A percentile compares a stretch with the other conserved stretches of the same genome.
Conservation (phyloP, 2,329 filamentous ascomycete genomes). For the Cladosporium sp. region DNA sequence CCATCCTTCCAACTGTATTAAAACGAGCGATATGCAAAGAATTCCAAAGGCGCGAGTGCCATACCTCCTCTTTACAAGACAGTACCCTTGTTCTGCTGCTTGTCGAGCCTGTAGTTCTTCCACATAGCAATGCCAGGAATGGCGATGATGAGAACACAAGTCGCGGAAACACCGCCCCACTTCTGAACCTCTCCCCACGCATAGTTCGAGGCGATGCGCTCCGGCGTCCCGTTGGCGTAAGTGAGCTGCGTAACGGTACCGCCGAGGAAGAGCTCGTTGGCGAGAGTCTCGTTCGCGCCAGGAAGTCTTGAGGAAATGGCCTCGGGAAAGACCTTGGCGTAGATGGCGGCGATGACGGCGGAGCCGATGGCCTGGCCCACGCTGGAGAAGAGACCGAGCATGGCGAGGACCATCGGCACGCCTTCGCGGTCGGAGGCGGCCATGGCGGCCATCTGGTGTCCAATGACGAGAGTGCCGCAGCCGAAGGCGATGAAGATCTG, state of each 20-base stretch:
- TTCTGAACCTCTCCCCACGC: constrained; percentile 45
- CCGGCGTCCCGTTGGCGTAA: constrained; percentile 38
- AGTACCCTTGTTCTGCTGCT: constrained; percentile 33
- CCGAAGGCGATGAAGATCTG: constrained; percentile 49
- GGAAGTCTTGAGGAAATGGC: constrained; percentile 14
- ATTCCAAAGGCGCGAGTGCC: no score
- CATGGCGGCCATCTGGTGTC: constrained; percentile 55
- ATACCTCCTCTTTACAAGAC: constrained; percentile 15
- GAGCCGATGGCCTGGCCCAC: constrained; percentile 50
- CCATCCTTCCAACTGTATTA: no score
- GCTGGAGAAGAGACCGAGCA: constrained; percentile 18
- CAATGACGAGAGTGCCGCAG: constrained; percentile 50
- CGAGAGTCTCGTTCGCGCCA: constrained; percentile 21
- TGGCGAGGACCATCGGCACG: constrained; percentile 21
- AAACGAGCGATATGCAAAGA: no score
- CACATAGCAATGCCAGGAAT: constrained; percentile 28
- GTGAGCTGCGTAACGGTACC: constrained; percentile 46
- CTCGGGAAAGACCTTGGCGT: constrained; percentile 20
- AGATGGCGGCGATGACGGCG: constrained; percentile 22
- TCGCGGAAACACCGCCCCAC: constrained; percentile 35
- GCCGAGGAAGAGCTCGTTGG: constrained; percentile 40
- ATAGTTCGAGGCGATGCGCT: constrained; percentile 39
- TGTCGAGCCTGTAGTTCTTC: constrained; percentile 32
- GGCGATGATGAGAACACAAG: constrained; percentile 27
- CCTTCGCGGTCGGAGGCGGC: constrained; percentile 36